Percentiles rank a stretch among this genome's conserved stretches.
phyloP scores from a whole-genome alignment of 129 eudicot species.

The Centrapalus pauciflorus region DNA sequence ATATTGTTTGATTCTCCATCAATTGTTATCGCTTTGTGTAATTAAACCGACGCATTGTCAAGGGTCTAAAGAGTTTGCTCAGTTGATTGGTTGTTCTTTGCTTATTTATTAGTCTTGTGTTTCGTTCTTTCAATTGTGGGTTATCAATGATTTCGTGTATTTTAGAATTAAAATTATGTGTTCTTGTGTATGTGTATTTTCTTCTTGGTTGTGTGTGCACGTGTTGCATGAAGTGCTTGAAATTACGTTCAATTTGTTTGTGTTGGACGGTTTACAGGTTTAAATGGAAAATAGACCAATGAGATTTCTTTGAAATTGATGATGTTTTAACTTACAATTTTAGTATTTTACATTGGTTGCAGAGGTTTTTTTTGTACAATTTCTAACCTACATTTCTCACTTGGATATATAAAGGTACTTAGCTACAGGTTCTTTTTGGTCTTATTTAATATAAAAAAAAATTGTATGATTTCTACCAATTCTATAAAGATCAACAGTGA shows the following conservation, averaged over 20 bases:
- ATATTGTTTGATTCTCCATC: neutral
- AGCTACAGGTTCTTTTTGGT: too few species aligned
- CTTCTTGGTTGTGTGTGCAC: neutral
- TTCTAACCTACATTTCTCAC: too few species aligned
- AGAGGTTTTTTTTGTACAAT: too few species aligned
- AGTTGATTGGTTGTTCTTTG: neutral
- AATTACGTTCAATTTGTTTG: neutral
- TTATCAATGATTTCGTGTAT: neutral
- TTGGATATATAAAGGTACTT: too few species aligned
- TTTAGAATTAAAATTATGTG: neutral
- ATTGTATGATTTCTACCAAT: too few species aligned
- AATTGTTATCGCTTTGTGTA: neutral
- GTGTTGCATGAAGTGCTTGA: conserved; percentile 4
- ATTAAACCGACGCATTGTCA: conserved; percentile 9
- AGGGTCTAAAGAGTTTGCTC: neutral
- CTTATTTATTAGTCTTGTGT: neutral
- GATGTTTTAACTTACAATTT: neutral
- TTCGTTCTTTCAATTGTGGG: neutral
- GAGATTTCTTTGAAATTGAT: neutral
- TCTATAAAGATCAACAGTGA: too few species aligned
- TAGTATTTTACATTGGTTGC: too few species aligned
- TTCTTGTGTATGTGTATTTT: too few species aligned
- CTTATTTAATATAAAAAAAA: too few species aligned
- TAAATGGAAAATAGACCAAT: neutral
- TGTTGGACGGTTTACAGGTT: neutral